Base-by-base conservation (phyloP, 768 basidiomycete genomes). In the Suillus plorans region DNA sequence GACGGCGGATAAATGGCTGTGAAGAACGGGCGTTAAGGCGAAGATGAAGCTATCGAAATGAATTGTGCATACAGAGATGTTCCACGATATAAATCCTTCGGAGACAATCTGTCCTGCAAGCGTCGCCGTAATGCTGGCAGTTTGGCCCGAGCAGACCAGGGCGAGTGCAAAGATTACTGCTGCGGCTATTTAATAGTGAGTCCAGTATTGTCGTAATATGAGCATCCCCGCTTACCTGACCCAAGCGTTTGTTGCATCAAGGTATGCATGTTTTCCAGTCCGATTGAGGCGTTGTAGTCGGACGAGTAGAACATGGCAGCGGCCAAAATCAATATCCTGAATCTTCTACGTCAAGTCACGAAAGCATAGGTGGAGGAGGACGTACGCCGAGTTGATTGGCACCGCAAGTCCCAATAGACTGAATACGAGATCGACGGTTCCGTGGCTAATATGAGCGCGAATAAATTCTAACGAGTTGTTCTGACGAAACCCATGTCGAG, bases 1-100 rank as follows among this genome's bases (percentile, higher is more conserved):
- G 65, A n/a, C 84, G 74, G 8, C 84, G 77, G 31, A 80, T 41
- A 49, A 77, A 69, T 18, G 74, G 75, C 73, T 76, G 31, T 44
- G 28, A 53, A 49, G 56, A 31, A 34, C 31, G 44, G 31, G 55
- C 12, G 42, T 22, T 58, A 18, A 64, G 47, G 22, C 12, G 31
- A 42, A 37, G n/a, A 63, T 45, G 25, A 37, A 14, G 18, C 28
- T 12, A 31, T 31, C n/a, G 1, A 41, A 47, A 41, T 36, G 44
- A 41, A 50, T 25, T 12, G 47, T 4, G 60, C 69, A 22, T 66
- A 74, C 73, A 68, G 78, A 80, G 12, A 82, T 79, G 28, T 74
- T 74, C 82, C 83, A 84, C n/a, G 78, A 73, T 68, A 84, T 76
- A 63, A 83, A 81, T 3, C 83, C 84, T 64, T 85, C 82, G 18